These are phyloP conservation scores for Solanum stenotomum DNA, from an alignment of 257 asterid species.

Conservation along the genomic window DNA sequence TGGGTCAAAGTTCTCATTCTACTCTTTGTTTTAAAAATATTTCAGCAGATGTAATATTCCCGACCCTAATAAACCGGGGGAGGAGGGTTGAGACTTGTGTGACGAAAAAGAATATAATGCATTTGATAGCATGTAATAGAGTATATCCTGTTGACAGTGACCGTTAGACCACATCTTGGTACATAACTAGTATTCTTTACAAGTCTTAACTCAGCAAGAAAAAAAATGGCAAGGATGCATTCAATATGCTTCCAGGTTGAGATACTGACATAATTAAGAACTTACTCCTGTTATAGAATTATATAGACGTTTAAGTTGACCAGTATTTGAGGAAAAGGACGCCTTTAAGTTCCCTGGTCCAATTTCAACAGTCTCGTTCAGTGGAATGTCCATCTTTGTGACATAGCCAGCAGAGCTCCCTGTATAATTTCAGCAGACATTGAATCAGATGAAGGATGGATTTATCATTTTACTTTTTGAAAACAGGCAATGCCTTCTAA, in stretches of 20 bases:
- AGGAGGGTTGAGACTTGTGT: background rate
- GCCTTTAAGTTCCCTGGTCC: constrained; percentile 73
- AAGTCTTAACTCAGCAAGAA: background rate
- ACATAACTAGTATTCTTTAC: background rate
- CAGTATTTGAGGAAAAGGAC: constrained; percentile 62
- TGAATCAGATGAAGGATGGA: background rate
- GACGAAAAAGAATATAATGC: background rate
- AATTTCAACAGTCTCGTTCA: constrained; percentile 38
- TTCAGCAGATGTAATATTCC: background rate
- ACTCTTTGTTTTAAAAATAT: background rate
- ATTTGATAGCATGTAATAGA: background rate
- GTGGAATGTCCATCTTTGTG: constrained; percentile 17
- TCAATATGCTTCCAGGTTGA: background rate
- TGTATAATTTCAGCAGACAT: constrained; percentile 18
- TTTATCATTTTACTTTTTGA: background rate
- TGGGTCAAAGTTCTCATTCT: background rate
- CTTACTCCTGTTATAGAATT: constrained; percentile 67
- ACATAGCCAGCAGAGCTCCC: constrained; percentile 19
- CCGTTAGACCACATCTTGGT: background rate
- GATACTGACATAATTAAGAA: background rate
- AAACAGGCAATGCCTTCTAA: background rate
- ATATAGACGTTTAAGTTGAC: constrained; percentile 64
- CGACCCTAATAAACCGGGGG: background rate
- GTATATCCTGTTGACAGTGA: background rate
- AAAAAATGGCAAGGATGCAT: background rate